These are phyloP conservation scores for Jatropha podagrica DNA, from an alignment of 441 rosid species.

Conservation along the genomic window DNA sequence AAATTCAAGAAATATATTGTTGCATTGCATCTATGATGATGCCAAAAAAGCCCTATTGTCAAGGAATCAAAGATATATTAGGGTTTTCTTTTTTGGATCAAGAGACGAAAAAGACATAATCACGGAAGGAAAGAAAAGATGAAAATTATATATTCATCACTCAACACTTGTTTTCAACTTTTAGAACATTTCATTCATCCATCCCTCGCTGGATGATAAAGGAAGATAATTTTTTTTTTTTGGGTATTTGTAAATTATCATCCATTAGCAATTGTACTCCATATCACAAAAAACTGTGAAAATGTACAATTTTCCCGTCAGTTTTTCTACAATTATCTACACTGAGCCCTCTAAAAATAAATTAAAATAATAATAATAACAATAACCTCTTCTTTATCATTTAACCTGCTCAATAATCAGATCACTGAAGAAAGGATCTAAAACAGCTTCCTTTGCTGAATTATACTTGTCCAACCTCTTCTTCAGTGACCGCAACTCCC, in stretches of 20 bases:
- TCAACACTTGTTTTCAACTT: slow-evolving; percentile 25
- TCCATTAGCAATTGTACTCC: not conserved
- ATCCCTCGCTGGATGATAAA: slow-evolving; percentile 4
- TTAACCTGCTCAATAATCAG: slow-evolving; percentile 9
- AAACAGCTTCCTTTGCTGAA: slow-evolving; percentile 73
- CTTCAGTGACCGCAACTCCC: slow-evolving; percentile 76
- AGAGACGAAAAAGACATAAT: not conserved
- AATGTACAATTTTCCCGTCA: not conserved
- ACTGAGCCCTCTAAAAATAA: not conserved
- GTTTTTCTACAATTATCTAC: not conserved
- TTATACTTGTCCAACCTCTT: slow-evolving; percentile 64
- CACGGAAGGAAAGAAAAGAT: not conserved
- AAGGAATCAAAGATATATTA: not conserved
- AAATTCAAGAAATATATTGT: no score
- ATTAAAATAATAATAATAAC: not conserved
- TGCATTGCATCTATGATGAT: no score
- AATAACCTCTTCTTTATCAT: slow-evolving; percentile 6
- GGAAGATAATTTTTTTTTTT: not conserved
- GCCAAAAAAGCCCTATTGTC: no score
- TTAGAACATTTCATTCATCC: slow-evolving; percentile 24
- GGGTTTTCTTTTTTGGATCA: not conserved
- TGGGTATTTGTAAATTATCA: not conserved
- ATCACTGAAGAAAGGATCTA: slow-evolving; percentile 57
- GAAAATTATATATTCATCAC: not conserved
- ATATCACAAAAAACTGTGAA: slow-evolving; percentile 5